Conservation (phyloP, 2,329 filamentous ascomycete genomes). For the Karstenula rhodostoma region DNA sequence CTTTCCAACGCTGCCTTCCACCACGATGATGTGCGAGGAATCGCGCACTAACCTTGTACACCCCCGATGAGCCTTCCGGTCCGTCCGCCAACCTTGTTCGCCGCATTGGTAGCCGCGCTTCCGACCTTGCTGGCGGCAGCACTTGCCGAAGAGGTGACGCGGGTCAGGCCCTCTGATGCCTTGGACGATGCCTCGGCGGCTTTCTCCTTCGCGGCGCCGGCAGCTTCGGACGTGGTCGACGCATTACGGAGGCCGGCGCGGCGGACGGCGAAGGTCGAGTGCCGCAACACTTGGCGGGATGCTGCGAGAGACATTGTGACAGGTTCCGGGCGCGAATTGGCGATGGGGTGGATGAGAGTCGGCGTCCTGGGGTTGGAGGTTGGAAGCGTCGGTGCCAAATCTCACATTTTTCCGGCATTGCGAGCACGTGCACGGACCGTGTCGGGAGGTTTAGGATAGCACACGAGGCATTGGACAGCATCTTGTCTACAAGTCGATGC, state of each 20-base stretch:
- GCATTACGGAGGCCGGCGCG: conserved; percentile 57
- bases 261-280: conserved; percentile 53
- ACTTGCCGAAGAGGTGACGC: conserved; percentile 81
- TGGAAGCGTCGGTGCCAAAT: conserved; percentile 19
- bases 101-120: conserved; percentile 57
- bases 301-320: conserved; percentile 57
- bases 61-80: conserved; percentile 81
- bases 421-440: not conserved
- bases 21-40: conserved; percentile 10
- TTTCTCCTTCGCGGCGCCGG: conserved; percentile 57
- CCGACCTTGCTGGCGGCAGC: conserved; percentile 78
- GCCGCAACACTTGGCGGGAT: conserved; percentile 57
- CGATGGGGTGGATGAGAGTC: conserved; percentile 16
- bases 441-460: conserved; percentile 6
- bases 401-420: conserved; percentile 18
- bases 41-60: conserved; percentile 77
- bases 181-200: conserved; percentile 72
- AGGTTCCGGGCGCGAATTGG: conserved; percentile 25
- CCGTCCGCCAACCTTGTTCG: conserved; percentile 79
- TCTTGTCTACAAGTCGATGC: not conserved
- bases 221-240: conserved; percentile 58
- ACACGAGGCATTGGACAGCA: not conserved
- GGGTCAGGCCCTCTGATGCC: conserved; percentile 83
- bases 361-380: conserved; percentile 18
- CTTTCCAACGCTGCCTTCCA: conserved; percentile 18